Conservation (phyloP, 108 stramenopile species). For the Discostella stelligeroides region DNA sequence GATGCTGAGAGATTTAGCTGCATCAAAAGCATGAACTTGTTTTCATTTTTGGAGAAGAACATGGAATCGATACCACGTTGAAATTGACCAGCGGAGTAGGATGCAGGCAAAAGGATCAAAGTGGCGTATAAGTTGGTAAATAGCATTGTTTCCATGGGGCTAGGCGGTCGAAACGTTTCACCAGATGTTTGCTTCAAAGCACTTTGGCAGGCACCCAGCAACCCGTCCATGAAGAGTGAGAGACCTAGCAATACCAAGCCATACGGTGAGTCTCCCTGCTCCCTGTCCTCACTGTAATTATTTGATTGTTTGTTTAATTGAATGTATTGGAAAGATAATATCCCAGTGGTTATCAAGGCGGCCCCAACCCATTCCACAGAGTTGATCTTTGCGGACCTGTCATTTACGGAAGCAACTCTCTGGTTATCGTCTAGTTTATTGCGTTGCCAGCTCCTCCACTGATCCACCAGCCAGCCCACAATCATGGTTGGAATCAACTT, state of each 20-base stretch:
- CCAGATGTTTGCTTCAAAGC: conserved; percentile 50
- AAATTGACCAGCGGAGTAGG: conserved; percentile 64
- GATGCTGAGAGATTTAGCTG: conserved; percentile 75
- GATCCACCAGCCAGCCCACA: conserved; percentile 68
- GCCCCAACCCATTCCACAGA: conserved; percentile 78
- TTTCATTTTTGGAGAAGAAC: conserved; percentile 23
- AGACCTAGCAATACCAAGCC: conserved; percentile 67
- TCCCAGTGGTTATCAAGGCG: conserved; percentile 72
- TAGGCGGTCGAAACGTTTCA: conserved; percentile 54
- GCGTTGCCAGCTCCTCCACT: conserved; percentile 2
- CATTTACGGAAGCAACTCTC: neutral
- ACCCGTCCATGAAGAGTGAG: conserved; percentile 76
- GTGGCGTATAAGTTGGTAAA: conserved; percentile 78
- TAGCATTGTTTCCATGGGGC: conserved; percentile 84
- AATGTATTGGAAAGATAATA: conserved; percentile 73
- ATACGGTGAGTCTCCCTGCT: conserved; percentile 56
- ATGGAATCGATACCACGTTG: conserved; percentile 61
- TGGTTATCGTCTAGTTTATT: too few species aligned
- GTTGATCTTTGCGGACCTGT: conserved; percentile 36
- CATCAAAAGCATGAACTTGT: conserved; percentile 34
- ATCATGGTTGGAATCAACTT: conserved; percentile 96
- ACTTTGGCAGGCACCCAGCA: conserved; percentile 78
- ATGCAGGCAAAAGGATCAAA: conserved; percentile 67
- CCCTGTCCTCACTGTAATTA: conserved; percentile 9
- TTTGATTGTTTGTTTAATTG: conserved; percentile 38